phyloP scores from a whole-genome alignment of 495 filamentous ascomycete species.

The Parathielavia appendiculata region DNA sequence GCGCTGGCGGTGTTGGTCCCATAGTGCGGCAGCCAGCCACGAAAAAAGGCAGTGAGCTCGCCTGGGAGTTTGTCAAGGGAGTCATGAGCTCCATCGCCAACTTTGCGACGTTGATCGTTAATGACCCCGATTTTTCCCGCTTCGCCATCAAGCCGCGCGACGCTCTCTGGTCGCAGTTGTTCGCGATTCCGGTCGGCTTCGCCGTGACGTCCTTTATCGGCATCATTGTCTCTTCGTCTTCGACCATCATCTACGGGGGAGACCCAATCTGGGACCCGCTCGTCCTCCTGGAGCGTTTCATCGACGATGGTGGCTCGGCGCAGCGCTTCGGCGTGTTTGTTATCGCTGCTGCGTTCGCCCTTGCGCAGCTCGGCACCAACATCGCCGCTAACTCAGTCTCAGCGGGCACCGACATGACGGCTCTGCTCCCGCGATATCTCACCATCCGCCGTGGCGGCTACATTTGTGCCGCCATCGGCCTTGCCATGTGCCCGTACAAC shows the following conservation, averaged over 20 bases:
- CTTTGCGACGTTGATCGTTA: constrained; percentile 81
- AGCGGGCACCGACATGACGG: constrained; percentile 87
- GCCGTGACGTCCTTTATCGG: constrained; percentile 89
- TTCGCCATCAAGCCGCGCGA: constrained; percentile 77
- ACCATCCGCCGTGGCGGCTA: constrained; percentile 90
- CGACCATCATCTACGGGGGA: constrained; percentile 66
- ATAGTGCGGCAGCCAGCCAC: constrained; percentile 68
- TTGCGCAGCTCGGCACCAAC: constrained; percentile 89
- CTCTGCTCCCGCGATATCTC: constrained; percentile 77
- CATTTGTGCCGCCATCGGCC: constrained; percentile 74
- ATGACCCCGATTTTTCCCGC: constrained; percentile 86
- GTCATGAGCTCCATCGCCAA: constrained; percentile 90
- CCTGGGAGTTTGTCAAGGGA: constrained; percentile 76
- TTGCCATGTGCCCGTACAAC: constrained; percentile 88
- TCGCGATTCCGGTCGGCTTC: constrained; percentile 83
- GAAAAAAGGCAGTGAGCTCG: constrained; percentile 62
- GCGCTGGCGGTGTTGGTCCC: constrained; percentile 78
- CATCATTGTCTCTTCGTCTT: constrained; percentile 87
- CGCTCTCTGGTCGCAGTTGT: constrained; percentile 81
- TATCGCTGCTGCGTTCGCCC: constrained; percentile 72
- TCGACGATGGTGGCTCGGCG: constrained; percentile 63
- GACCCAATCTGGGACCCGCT: constrained; percentile 85
- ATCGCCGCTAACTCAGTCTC: constrained; percentile 90
- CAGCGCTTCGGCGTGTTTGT: constrained; percentile 88
- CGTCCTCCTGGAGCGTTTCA: constrained; percentile 65